Base-by-base conservation (phyloP, 176 grass and related monocot genomes). In the Raddia guianensis region DNA sequence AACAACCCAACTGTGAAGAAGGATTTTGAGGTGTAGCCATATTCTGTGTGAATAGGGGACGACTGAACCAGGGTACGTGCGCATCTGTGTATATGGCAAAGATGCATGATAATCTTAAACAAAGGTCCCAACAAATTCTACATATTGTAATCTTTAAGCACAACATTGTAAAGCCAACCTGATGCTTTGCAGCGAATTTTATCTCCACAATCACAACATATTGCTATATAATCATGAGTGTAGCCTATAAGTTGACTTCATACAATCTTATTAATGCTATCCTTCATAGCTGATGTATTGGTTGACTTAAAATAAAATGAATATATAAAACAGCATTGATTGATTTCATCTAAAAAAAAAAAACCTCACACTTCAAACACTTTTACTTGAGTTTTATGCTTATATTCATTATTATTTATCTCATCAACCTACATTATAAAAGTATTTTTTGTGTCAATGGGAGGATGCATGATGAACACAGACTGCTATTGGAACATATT, bases 231-330 rank as follows among this genome's bases (percentile, higher is more conserved):
- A 66, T 33, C 76, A 79, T 68, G 64, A 27, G 7, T 45, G 19
- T 68, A 43, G n/a, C 16, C 18, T 68, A 56, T 35, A 18, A 45
- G 12, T 68, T 56, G 63, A 79, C 49, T 42, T 3, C 13, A 77
- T n/a, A 18, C 59, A 44, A 67, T 55, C 49, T 68, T 68, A 67
- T 12, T 13, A 16, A 65, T 3, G 10, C 2, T 13, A 34, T 49
- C 44, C 3, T 50, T 66, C 61, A 3, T 66, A 79, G 48, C 62
- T 44, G 11, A 68, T 44, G 63, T 80, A 80, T 50, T 57, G 50
- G 21, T 34, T 48, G 74, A 49, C n/a, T 49, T 63, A 9, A 21
- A 63, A 27, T 32, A 13, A 50, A 3, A 40, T 40, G 4, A 40
- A 40, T 40, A 68, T 54, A 44, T 19, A 53, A 8, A 49, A 79